Evolutionary conservation across 2,329 filamentous ascomycete genomes (phyloP), one percentile per base, ranked within the genome.

Genomic region (Neofusicoccum cordaticola): DNA sequence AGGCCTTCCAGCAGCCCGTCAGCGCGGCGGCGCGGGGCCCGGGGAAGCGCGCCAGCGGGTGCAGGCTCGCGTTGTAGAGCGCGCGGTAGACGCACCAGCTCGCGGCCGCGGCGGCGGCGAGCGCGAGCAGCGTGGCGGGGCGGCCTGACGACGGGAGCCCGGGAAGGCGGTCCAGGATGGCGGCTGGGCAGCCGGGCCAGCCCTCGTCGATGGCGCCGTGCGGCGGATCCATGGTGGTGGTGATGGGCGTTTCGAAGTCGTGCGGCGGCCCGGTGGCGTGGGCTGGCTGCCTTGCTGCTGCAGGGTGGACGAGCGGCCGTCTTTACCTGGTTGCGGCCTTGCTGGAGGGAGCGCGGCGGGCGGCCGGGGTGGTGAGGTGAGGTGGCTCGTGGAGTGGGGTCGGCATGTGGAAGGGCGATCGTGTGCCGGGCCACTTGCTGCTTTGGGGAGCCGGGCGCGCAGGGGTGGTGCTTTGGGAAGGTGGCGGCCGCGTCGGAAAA

Each of bases 1-100:
- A 75, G 2, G 70, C 72, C 45, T 74, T 73, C 72, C 72, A 74
- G 67, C 70, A 71, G 1, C 63, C 66, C 9, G 71, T 71, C 47
- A 62, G 62, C 11, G 65, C 63, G n/a, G 72, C 72, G 9, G 70
- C 31, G n/a, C 31, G 42, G 4, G 57, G 57, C 17, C 61, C 61
- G 0, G 47, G 61, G 22, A 63, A 63, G 5, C 48, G 35, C 11
- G 48, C 35, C 4, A 63, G 45, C 3, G 61, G 47, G 19, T 63
- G 61, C 35, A 63, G 44, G 47, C 53, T 53, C 2, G 53, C n/a
- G 48, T 63, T 53, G 61, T 63, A 63, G 17, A 63, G 8, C n/a
- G 35, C 45, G 17, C 12, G 17, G 19, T 42, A 63, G 12, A 19
- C 57, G 22, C 44, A n/a, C 42, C 45, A 62, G 12, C 44, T 39